phyloP scores from a whole-genome alignment of 129 eudicot species.

The Centrapalus pauciflorus region DNA sequence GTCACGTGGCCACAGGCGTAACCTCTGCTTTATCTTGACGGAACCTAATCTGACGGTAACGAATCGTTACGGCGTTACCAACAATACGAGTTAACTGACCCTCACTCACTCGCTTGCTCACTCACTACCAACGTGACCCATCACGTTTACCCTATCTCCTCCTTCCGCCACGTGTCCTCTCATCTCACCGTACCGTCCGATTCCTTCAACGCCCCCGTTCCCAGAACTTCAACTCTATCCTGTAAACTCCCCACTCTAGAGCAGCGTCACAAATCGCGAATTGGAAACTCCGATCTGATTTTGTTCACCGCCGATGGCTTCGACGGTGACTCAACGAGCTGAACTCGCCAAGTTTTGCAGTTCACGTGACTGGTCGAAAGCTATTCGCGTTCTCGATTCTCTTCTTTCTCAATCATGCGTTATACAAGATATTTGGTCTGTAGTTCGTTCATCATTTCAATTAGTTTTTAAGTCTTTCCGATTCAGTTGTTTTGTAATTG shows the following conservation, averaged over 20 bases:
- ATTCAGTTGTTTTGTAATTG: slow-evolving; percentile 6
- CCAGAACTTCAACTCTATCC: slow-evolving; percentile 24
- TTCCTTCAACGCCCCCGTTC: slow-evolving; percentile 34
- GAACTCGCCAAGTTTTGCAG: slow-evolving; percentile 79
- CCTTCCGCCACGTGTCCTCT: slow-evolving; percentile 29
- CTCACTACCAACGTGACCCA: slow-evolving; percentile 4
- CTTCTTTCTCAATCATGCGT: slow-evolving; percentile 60
- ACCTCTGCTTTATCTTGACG: slow-evolving; percentile 2
- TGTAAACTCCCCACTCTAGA: slow-evolving; percentile 16
- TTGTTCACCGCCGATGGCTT: slow-evolving; percentile 49
- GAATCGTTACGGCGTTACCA: slow-evolving; percentile 11
- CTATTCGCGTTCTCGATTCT: slow-evolving; percentile 93
- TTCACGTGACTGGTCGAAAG: slow-evolving; percentile 97
- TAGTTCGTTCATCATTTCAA: not conserved
- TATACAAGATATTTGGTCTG: slow-evolving; percentile 89
- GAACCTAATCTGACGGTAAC: slow-evolving; percentile 1
- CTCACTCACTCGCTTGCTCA: not conserved
- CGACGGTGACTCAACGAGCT: slow-evolving; percentile 56
- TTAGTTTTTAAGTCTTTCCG: not conserved
- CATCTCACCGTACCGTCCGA: slow-evolving; percentile 33
- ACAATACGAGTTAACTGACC: slow-evolving; percentile 8
- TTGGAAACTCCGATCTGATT: slow-evolving; percentile 30
- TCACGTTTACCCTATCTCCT: slow-evolving; percentile 17
- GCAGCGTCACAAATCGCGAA: not conserved
- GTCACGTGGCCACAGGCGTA: slow-evolving; percentile 10